Base-by-base conservation (phyloP, 352 stramenopile genomes). In the Phytophthora pluvialis region DNA sequence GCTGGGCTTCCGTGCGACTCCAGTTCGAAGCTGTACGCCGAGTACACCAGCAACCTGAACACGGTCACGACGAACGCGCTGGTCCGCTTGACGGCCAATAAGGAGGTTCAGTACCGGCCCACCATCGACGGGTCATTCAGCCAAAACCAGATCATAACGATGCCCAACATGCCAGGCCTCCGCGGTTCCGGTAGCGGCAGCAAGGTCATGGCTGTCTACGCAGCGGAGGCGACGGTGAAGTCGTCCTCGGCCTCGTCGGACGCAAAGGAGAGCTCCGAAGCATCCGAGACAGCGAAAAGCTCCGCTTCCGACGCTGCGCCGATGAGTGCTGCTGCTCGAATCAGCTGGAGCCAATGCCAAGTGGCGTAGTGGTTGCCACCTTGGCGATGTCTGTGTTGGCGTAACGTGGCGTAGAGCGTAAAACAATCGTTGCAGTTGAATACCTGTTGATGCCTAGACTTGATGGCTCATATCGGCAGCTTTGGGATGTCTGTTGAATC, bases 21-120 rank as follows among this genome's bases (percentile, higher is more conserved):
- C 5, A 48, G 73, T 18, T 86, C 79, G 10, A 54, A 73, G 48
- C 53, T 87, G 1, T 87, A 81, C 29, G 64, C 65, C 11, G 64
- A 84, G 47, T 87, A 80, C 49, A 52, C 55, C 0, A 65, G 42
- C 18, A 87, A 87, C 47, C 57, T 87, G 7, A 45, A 66, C 21
- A 52, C 76, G 39, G 72, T 73, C 53, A 74, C 63, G 3, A 72
- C 58, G 7, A 87, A 77, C 36, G 80, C 52, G 4, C 64, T 77
- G 4, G 74, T 89, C 11, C 70, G 67, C 12, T 61, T 89, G 15
- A 62, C 62, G 2, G 13, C 43, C 2, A 65, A 88, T 54, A 67
- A 85, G 47, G 76, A 68, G 31, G 73, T 88, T 6, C 64, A 83
- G 59, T 77, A 86, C 40, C 64, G 64, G 4, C 31, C 45, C 12